Conservation (phyloP, 257 asterid species). For the Nicotiana tomentosiformis region DNA sequence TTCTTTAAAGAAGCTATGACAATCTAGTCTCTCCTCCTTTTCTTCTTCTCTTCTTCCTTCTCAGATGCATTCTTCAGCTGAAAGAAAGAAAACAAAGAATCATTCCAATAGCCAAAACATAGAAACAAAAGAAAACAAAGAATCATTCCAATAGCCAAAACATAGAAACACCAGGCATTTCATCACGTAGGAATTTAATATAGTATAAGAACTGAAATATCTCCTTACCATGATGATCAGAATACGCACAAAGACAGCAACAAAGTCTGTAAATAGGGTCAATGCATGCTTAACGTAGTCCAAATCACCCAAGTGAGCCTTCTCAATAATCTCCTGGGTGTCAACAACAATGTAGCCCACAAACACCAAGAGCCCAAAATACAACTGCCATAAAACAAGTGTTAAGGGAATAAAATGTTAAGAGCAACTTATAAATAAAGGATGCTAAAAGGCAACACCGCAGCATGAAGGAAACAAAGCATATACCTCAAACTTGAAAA, state of each 20-base stretch:
- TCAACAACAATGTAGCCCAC: constrained; percentile 94
- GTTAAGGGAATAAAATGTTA: not conserved
- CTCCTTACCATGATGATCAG: constrained; percentile 77
- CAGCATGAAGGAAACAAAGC: not conserved
- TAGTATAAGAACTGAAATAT: not conserved
- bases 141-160: not conserved
- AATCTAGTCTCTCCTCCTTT: constrained; percentile 51
- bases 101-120: not conserved
- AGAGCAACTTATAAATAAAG: not conserved
- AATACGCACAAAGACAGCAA: constrained; percentile 73
- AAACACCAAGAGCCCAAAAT: constrained; percentile 88
- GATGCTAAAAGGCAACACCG: not conserved
- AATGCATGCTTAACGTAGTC: constrained; percentile 87
- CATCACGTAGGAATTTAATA: not conserved
- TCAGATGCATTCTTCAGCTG: constrained; percentile 87
- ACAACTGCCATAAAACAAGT: constrained; percentile 43
- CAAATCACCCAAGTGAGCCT: constrained; percentile 76
- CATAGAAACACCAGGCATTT: not conserved
- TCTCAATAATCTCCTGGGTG: constrained; percentile 90
- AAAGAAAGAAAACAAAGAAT: constrained; percentile 1
- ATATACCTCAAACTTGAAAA: constrained; percentile 86
- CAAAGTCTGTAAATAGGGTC: constrained; percentile 71
- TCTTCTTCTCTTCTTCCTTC: constrained; percentile 85
- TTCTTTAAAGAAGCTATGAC: not conserved
- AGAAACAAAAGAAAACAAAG: not conserved